Evolutionary conservation across 805 yeast genomes (phyloP), one percentile per base, ranked within the genome.

Genomic region (Teunomyces pallodes): DNA sequence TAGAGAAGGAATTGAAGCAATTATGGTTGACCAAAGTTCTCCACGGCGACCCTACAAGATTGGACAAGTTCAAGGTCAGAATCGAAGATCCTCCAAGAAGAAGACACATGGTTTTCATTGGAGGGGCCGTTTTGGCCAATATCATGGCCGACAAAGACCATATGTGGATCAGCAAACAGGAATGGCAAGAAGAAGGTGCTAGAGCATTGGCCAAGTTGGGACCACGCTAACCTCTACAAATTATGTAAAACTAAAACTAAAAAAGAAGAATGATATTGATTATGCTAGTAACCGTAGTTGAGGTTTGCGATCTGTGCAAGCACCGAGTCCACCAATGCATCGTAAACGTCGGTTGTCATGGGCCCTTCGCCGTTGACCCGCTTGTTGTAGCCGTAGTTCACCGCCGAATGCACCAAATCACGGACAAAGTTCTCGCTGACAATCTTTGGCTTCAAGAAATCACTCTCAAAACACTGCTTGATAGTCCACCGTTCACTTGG

Each of bases 11-110:
- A 68, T 79, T 94, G 69, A 94, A 94, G 72, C 99, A 94, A 69
- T 82, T 89, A 58, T 94, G 98, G 98, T 84, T 87, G 56, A 84
- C 95, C 2, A 82, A 83, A 62, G 96, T 94, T 14, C 80, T 94
- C 51, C 82, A 86, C 54, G 90, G 90, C 45, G 96, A 94, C 69
- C 84, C 97, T 26, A 63, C 90, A 13, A 80, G 98, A 62, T 77
- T 94, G 56, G 87, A 82, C 52, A 91, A 91, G 70, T 92, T 94
- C 72, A 94, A 94, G 70, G 97, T 94, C 36, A 83, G 92, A 70
- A 94, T 94, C 60, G 98, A 94, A 69, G 98, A 94, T 67, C 98
- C 99, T 36, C 99, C 99, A 57, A 83, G 98, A 76, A 90, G 99
- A 77, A 87, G 91, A 67, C 97, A 94, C 69, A 92, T 94, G 97